These are phyloP conservation scores for Talaromyces albobiverticillius DNA, from an alignment of 2,329 filamentous ascomycete genomes.

Conservation along the genomic window DNA sequence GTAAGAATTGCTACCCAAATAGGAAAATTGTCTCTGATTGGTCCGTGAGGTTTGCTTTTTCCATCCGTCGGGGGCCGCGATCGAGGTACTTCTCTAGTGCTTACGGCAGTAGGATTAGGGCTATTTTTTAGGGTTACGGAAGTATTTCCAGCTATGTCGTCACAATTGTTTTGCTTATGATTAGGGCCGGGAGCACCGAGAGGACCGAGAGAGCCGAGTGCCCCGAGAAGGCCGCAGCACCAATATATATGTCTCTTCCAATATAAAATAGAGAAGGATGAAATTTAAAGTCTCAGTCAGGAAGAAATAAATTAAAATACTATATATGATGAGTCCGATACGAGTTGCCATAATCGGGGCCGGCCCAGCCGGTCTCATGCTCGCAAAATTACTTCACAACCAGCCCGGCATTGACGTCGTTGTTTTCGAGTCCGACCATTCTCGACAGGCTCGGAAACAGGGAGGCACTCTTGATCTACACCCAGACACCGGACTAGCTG, in stretches of 20 bases:
- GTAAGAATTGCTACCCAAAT: no score
- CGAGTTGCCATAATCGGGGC: conserved; percentile 1
- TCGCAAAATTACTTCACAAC: not conserved
- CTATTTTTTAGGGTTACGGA: no score
- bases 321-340: not conserved
- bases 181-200: no score
- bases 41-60: no score
- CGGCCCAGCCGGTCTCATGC: not conserved
- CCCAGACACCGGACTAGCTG: not conserved
- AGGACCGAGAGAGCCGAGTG: conserved; percentile 2
- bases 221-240: not conserved
- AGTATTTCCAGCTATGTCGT: no score
- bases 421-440: not conserved
- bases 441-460: not conserved
- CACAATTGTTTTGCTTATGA: no score
- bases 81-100: no score
- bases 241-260: not conserved
- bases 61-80: no score
- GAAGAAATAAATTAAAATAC: not conserved
- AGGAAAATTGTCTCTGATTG: no score
- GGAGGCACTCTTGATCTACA: conserved; percentile 1
- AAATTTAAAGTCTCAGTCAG: not conserved
- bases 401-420: not conserved
- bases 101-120: no score
- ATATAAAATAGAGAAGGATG: not conserved